Conservation (phyloP, 345 rosid genomes). For the Brassica incana region DNA sequence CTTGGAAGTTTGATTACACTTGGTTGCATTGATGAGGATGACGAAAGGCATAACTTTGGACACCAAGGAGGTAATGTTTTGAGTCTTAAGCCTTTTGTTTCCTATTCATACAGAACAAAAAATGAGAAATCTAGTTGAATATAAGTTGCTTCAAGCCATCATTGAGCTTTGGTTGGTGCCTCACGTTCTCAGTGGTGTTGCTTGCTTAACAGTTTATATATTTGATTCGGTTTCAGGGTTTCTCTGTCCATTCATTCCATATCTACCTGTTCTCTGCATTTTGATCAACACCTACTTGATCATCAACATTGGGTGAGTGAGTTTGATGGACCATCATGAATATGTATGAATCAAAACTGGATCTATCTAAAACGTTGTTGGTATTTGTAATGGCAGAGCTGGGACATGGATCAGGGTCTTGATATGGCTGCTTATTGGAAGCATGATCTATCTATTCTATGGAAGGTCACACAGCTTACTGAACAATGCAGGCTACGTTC, state of each 20-base stretch:
- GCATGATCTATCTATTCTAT: conserved; percentile 50
- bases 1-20: conserved; percentile 62
- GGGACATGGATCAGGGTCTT: conserved; percentile 69
- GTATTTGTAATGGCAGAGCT: conserved; percentile 43
- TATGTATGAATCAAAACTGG: not conserved
- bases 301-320: conserved; percentile 62
- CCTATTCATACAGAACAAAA: not conserved
- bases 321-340: conserved; percentile 10
- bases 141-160: conserved; percentile 3
- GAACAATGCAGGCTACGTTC: conserved; percentile 43
- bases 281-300: conserved; percentile 59
- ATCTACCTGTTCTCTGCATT: conserved; percentile 57
- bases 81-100: not conserved
- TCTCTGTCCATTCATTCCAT: conserved; percentile 63
- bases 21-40: conserved; percentile 60
- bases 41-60: conserved; percentile 62
- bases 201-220: not conserved
- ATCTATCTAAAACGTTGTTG: conserved; percentile 21
- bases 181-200: not conserved
- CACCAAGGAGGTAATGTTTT: conserved; percentile 57
- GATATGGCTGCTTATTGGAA: conserved; percentile 62
- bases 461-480: conserved; percentile 64
- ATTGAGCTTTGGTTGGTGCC: not conserved
- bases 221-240: conserved; percentile 48
- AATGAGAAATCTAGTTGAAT: not conserved